phyloP scores from a whole-genome alignment of 2,329 filamentous ascomycete genomes.

The Colletotrichum limetticola region DNA sequence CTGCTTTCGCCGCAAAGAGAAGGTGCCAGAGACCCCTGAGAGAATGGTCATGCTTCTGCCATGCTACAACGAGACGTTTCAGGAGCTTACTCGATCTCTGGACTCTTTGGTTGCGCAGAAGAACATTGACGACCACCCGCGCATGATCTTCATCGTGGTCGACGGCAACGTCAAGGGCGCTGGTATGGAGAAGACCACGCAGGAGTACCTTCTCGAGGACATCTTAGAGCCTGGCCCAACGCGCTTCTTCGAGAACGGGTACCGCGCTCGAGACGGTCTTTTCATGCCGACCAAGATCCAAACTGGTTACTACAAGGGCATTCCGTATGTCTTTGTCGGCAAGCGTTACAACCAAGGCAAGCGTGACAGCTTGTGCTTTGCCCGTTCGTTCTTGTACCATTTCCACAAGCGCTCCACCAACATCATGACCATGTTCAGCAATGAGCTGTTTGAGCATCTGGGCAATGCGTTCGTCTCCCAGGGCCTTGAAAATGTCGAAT shows the following conservation, averaged over 20 bases:
- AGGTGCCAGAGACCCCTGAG: constrained; percentile 48
- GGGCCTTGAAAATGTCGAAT: constrained; percentile 52
- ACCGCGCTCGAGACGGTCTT: constrained; percentile 56
- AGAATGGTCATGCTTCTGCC: constrained; percentile 57
- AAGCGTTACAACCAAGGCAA: constrained; percentile 62
- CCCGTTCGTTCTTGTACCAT: constrained; percentile 59
- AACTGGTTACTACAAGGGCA: constrained; percentile 55
- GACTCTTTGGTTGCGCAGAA: constrained; percentile 58
- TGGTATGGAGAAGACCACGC: constrained; percentile 59
- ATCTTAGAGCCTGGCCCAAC: constrained; percentile 51
- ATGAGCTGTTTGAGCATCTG: constrained; percentile 54
- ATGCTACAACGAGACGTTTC: constrained; percentile 60
- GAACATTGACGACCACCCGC: constrained; percentile 52
- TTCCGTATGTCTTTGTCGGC: constrained; percentile 59
- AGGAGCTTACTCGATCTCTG: constrained; percentile 55
- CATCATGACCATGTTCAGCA: constrained; percentile 57
- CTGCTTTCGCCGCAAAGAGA: constrained; percentile 44
- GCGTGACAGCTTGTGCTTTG: constrained; percentile 60
- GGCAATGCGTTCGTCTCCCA: constrained; percentile 50
- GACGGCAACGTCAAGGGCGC: constrained; percentile 59
- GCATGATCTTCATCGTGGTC: constrained; percentile 58
- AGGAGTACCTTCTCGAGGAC: constrained; percentile 58
- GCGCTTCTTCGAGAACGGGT: constrained; percentile 52
- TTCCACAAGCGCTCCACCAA: constrained; percentile 55
- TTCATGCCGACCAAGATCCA: constrained; percentile 58